Evolutionary conservation across 257 asterid species (phyloP).

Genomic region (Gynochthodes officinalis): DNA sequence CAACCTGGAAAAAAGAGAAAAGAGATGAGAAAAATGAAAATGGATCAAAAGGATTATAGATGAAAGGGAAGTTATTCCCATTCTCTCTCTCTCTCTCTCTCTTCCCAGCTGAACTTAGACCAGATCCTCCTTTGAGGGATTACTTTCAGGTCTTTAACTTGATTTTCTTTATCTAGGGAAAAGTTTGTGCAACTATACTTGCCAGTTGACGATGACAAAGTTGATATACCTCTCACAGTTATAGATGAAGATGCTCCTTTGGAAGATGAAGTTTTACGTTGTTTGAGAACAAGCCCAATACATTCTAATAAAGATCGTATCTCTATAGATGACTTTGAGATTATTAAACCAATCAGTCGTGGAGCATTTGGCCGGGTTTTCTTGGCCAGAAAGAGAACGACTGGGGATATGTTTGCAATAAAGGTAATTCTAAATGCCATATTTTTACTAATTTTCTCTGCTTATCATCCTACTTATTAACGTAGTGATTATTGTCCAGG

Average conservation of each 20-base stretch:
- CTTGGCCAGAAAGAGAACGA: conserved; percentile 90
- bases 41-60: background rate
- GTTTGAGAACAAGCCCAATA: conserved; percentile 92
- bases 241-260: conserved; percentile 97
- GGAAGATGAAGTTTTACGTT: conserved; percentile 95
- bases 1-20: no score
- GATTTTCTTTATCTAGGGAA: conserved; percentile 49
- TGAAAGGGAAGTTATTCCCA: background rate
- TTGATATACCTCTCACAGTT: conserved; percentile 80
- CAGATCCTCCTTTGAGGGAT: background rate
- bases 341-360: conserved; percentile 96
- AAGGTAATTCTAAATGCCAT: conserved; percentile 50
- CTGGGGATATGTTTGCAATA: conserved; percentile 95
- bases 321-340: conserved; percentile 96
- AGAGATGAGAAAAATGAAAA: background rate
- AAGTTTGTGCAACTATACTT: conserved; percentile 92
- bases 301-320: conserved; percentile 92
- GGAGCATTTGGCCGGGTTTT: conserved; percentile 99
- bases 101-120: background rate
- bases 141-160: background rate
- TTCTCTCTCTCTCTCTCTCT: background rate
- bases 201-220: conserved; percentile 90
- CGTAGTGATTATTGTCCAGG: conserved; percentile 45
- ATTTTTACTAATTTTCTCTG: background rate
- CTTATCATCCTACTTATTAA: background rate